These are phyloP conservation scores for Gentiana macrophylla DNA, from an alignment of 257 asterid species.

Conservation along the genomic window DNA sequence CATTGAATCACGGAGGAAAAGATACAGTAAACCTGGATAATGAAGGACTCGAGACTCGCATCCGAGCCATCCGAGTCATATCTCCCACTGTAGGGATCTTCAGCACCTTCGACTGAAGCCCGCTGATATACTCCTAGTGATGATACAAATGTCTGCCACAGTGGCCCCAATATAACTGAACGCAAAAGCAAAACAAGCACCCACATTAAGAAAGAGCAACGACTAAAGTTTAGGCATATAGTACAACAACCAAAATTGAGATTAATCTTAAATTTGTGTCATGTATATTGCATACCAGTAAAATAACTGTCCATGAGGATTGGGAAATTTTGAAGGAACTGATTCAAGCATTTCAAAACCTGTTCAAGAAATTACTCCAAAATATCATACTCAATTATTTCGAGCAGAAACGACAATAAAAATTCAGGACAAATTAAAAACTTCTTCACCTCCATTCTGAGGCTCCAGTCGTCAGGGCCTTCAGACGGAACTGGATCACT, in stretches of 20 bases:
- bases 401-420: neutral
- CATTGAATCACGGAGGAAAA: too few species aligned
- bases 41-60: conserved; percentile 77
- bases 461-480: conserved; percentile 98
- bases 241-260: neutral
- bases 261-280: neutral
- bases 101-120: conserved; percentile 67
- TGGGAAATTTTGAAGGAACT: conserved; percentile 75
- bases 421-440: conserved; percentile 4
- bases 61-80: conserved; percentile 96
- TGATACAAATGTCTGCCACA: conserved; percentile 86
- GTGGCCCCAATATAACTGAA: conserved; percentile 76
- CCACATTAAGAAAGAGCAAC: conserved; percentile 2
- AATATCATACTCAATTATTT: neutral
- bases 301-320: conserved; percentile 56
- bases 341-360: conserved; percentile 94
- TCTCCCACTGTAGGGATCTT: conserved; percentile 87
- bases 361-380: conserved; percentile 13
- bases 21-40: conserved; percentile 58
- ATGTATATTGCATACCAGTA: conserved; percentile 27
- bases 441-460: conserved; percentile 73
- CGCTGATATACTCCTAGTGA: conserved; percentile 72
- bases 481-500: conserved; percentile 74
- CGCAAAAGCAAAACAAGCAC: neutral
- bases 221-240: neutral